Base-by-base conservation (phyloP, 352 stramenopile species). In the Nothophytophthora sp. region DNA sequence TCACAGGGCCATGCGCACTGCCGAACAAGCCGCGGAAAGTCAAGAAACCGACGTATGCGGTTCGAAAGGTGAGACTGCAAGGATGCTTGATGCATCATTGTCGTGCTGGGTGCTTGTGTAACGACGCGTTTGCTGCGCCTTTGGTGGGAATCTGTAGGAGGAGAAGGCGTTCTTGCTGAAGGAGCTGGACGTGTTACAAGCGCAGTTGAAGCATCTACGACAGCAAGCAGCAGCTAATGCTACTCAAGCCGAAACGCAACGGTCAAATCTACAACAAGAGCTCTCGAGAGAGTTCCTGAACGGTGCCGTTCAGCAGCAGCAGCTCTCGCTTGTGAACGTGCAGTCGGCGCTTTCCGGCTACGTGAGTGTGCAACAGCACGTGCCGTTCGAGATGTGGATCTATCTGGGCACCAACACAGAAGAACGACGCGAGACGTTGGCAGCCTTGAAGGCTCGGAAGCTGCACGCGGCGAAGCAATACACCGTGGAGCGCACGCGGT, bases 321-420 rank as follows among this genome's bases (percentile, higher is more conserved):
- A 67, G 47, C 42, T 67, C 29, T 70, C 61, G 13, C 35, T 70
- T 19, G 56, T 70, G 19, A 67, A 56, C 28, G 60, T 70, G n/a
- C 61, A 70, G 33, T 67, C 61, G 37, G 61, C 61, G n/a, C 40
- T 70, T 4, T 63, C 61, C 2, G 32, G 61, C 24, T 70, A 60
- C 23, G 46, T 70, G 50, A 72, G 51, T 60, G 44, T 58, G 12
- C 68, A 73, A 19, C 49, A 63, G 9, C 53, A 67, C 42, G 46
- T 67, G 39, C 69, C 69, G 11, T 67, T 69, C 18, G 61, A 79
- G 30, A 76, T 69, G 55, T 61, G 45, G 55, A 75, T 86, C 63
- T 62, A 67, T 48, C 54, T 86, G 9, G 59, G 65, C 3, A 57
- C 58, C 0, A 58, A 81, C 33, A 24, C 43, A 20, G 19, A 50